A percentile compares a stretch with the other conserved stretches of the same genome.
Conservation (phyloP, 148 eudicot genomes). For the Rhododendron vialii region DNA sequence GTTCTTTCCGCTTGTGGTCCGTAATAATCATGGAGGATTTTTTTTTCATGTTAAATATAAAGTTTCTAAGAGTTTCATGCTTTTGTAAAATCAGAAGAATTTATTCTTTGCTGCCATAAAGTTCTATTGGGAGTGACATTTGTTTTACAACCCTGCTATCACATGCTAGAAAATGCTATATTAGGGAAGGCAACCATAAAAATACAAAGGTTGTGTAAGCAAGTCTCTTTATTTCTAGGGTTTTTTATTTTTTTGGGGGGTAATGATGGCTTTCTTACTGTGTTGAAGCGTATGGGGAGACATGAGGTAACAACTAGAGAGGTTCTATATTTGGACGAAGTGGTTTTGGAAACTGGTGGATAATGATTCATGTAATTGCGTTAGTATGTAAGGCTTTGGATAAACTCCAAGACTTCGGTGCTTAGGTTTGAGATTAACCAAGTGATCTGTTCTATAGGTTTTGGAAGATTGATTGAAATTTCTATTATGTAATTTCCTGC, state of each 20-base stretch:
- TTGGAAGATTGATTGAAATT: neutral
- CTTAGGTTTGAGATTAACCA: neutral
- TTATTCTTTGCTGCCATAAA: neutral
- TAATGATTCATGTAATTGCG: neutral
- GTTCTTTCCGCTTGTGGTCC: neutral
- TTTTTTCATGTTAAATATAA: neutral
- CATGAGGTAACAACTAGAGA: too few species aligned
- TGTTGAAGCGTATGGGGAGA: too few species aligned
- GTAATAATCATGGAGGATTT: neutral
- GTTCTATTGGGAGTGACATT: neutral
- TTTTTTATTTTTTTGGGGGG: too few species aligned
- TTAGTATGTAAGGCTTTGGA: neutral
- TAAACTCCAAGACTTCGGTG: neutral
- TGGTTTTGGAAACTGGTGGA: neutral
- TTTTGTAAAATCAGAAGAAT: neutral
- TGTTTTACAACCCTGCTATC: too few species aligned
- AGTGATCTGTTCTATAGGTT: neutral
- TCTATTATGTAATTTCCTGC: conserved; percentile 29
- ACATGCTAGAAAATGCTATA: too few species aligned
- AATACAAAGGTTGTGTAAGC: too few species aligned
- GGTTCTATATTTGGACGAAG: neutral
- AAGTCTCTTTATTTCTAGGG: too few species aligned
- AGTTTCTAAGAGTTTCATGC: neutral
- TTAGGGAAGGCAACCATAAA: too few species aligned
- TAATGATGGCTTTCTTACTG: too few species aligned